A percentile compares a stretch with the other conserved stretches of the same genome.
Evolutionary conservation across 2,329 filamentous ascomycete species (phyloP).

Genomic region (Hymenoscyphus repandus): DNA sequence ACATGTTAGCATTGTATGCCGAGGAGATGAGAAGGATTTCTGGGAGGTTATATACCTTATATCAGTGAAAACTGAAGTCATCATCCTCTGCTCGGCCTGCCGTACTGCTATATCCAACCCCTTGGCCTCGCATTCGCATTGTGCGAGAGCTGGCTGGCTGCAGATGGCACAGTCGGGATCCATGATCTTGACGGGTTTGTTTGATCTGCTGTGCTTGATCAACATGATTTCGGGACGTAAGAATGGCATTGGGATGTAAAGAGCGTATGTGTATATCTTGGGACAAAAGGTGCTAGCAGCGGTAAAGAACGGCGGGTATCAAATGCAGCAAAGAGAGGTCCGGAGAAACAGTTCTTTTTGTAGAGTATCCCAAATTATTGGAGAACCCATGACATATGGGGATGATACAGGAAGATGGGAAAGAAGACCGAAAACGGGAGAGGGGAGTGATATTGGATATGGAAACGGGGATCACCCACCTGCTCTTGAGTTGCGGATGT

Average conservation of each 20-base stretch:
- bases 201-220: constrained; percentile 26
- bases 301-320: constrained; percentile 4
- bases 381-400: constrained; percentile 18
- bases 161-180: constrained; percentile 67
- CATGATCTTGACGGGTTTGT: constrained; percentile 50
- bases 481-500: constrained; percentile 9
- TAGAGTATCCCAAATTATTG: constrained; percentile 5
- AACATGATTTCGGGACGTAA: constrained; percentile 25
- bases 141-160: constrained; percentile 50
- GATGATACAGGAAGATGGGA: constrained; percentile 13
- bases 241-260: constrained; percentile 16
- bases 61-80: constrained; percentile 56
- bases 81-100: constrained; percentile 59
- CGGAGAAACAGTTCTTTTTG: constrained; percentile 11
- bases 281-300: not conserved
- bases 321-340: constrained; percentile 12
- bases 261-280: not conserved
- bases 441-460: constrained; percentile 1
- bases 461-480: constrained; percentile 18
- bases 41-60: constrained; percentile 48
- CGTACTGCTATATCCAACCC: constrained; percentile 57
- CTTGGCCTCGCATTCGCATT: constrained; percentile 62
- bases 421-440: constrained; percentile 9
- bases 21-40: not conserved
- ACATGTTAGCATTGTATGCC: constrained; percentile 8